Evolutionary conservation across 164 flowering plant genomes (phyloP).

Genomic region (Nymphaea colorata): DNA sequence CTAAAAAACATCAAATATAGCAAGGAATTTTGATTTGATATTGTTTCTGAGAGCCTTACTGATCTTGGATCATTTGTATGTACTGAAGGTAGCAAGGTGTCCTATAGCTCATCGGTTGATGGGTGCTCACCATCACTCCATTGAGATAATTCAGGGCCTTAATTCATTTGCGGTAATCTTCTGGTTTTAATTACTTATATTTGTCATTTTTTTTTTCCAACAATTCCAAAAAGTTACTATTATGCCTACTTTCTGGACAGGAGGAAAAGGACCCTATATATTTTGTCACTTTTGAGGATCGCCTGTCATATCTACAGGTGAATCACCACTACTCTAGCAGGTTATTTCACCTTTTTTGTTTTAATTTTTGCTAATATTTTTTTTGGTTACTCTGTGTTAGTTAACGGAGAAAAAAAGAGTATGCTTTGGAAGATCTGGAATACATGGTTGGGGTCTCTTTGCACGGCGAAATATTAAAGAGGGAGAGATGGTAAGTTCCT

Average conservation of each 20-base stretch:
- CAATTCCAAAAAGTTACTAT: not conserved
- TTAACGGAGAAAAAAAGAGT: constrained; percentile 68
- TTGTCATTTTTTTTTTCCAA: constrained; percentile 1
- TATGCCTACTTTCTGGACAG: constrained; percentile 18
- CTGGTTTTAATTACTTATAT: constrained; percentile 2
- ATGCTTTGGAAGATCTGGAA: constrained; percentile 91
- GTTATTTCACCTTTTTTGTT: not conserved
- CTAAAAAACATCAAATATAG: not conserved
- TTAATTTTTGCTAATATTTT: no score
- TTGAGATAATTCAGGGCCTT: constrained; percentile 33
- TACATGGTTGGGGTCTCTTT: constrained; percentile 99
- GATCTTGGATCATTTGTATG: not conserved
- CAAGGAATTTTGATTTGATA: not conserved
- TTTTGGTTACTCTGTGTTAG: constrained; percentile 26
- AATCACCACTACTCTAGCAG: constrained; percentile 2
- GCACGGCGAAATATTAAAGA: constrained; percentile 79
- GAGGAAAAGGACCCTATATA: constrained; percentile 40
- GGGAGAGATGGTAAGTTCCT: constrained; percentile 80
- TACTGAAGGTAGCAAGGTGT: constrained; percentile 37
- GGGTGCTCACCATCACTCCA: constrained; percentile 58
- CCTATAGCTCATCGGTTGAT: constrained; percentile 51
- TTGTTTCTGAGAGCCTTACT: not conserved
- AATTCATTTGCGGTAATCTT: constrained; percentile 42
- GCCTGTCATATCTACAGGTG: constrained; percentile 75
- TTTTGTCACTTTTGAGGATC: constrained; percentile 74